Evolutionary conservation across 768 basidiomycete species (phyloP), one percentile per base, ranked within the genome.

Genomic region (Termitomyces sp.): DNA sequence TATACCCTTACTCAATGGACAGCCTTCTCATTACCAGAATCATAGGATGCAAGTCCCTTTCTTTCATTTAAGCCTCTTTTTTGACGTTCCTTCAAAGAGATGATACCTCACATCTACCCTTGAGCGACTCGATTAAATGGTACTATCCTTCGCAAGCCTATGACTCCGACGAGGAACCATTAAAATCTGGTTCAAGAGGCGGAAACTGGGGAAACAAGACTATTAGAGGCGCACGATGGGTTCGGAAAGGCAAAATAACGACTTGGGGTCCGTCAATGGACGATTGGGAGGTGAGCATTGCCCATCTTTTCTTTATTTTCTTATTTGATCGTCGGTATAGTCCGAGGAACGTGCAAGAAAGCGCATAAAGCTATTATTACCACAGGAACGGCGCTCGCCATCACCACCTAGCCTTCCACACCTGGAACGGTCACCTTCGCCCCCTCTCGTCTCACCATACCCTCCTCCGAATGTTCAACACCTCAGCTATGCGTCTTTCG

Each of bases 181-280:
- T 75, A 19, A 64, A 70, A 51, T 69, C 76, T 54, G 75, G 77
- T 32, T 70, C 78, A 40, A 76, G 75, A 12, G 74, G 77, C 43
- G 88, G 92, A 35, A 94, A 94, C 62, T 94, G 92, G 90, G 92
- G 92, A 3, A 81, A 84, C 57, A 94, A 94, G 72, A 80, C 78
- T 10, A 70, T 78, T 56, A 84, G 83, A 66, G 85, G 84, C n/a
- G 83, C 89, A 19, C 78, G 91, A 66, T 94, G 91, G 91, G 78
- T 89, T 48, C 82, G 91, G 17, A 81, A 79, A 66, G 89, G 91
- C 45, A 94, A 94, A 71, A 83, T 92, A 57, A 81, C 83, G 28
- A 76, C 85, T 14, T 94, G 92, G 92, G 90, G 89, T 28, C 90
- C 91, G 21, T 80, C 81, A 47, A 82, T 85, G 75, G 90, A 90